A percentile compares a stretch with the other conserved stretches of the same genome.
These are phyloP conservation scores for Paraphoma chrysanthemicola DNA, from an alignment of 2,329 filamentous ascomycete genomes.

Conservation along the genomic window DNA sequence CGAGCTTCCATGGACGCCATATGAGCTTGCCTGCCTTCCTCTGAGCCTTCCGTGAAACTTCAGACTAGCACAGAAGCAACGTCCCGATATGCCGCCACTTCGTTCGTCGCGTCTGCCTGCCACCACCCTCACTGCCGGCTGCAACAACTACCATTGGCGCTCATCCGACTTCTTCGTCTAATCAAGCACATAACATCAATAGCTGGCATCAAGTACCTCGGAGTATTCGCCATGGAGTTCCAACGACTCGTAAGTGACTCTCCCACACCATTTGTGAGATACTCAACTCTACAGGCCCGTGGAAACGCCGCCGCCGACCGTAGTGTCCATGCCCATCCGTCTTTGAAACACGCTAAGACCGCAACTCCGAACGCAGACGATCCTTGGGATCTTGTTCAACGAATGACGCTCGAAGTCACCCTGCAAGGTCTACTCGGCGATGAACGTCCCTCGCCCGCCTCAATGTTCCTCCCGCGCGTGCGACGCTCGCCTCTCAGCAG, in stretches of 20 bases:
- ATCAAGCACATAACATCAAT: not conserved
- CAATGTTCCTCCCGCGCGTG: conserved; percentile 31
- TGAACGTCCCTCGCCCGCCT: conserved; percentile 8
- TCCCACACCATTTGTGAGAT: not conserved
- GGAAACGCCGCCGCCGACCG: not conserved
- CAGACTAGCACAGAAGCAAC: no score
- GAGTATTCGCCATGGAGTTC: not conserved
- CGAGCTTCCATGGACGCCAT: conserved; percentile 61
- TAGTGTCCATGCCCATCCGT: conserved; percentile 25
- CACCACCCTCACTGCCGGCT: no score
- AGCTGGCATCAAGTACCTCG: not conserved
- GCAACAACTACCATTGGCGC: no score
- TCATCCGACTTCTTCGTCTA: no score
- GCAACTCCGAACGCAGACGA: not conserved
- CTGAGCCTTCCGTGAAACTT: no score
- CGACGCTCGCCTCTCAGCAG: conserved; percentile 20
- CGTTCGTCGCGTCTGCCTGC: no score
- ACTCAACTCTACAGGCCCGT: conserved; percentile 2
- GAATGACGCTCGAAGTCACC: conserved; percentile 19
- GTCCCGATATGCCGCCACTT: no score
- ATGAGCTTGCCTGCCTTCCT: conserved; percentile 22
- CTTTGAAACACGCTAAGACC: not conserved
- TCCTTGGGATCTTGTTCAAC: conserved; percentile 11
- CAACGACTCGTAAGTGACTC: conserved; percentile 1
- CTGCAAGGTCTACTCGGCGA: conserved; percentile 22